A percentile compares a stretch with the other conserved stretches of the same genome.
Evolutionary conservation across 805 yeast genomes (phyloP).

Genomic region (Yarrowia porcina): DNA sequence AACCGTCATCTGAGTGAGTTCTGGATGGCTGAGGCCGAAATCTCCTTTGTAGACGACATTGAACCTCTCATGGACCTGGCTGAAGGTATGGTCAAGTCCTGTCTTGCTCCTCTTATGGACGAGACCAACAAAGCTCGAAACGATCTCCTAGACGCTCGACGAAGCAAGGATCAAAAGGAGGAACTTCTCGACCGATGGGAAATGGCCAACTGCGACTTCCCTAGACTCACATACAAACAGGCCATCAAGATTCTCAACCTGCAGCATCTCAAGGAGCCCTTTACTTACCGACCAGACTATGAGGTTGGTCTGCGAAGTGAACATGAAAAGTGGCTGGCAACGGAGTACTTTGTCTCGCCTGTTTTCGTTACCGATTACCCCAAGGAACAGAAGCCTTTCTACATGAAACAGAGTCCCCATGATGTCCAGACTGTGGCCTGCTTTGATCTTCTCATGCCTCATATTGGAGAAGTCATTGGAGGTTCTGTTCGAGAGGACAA

Average conservation of each 20-base stretch:
- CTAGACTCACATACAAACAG: conserved; percentile 65
- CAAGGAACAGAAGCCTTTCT: conserved; percentile 72
- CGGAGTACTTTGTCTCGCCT: conserved; percentile 57
- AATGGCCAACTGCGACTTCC: conserved; percentile 56
- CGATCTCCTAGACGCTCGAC: conserved; percentile 34
- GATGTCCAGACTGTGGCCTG: conserved; percentile 69
- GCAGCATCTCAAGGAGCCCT: conserved; percentile 37
- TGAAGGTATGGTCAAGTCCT: conserved; percentile 64
- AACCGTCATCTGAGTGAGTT: conserved; percentile 89
- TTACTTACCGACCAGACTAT: conserved; percentile 51
- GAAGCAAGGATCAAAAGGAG: conserved; percentile 40
- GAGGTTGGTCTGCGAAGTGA: conserved; percentile 76
- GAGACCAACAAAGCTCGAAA: conserved; percentile 29
- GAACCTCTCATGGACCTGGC: conserved; percentile 60
- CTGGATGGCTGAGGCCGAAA: conserved; percentile 96
- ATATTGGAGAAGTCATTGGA: conserved; percentile 89
- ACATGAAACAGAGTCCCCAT: conserved; percentile 61
- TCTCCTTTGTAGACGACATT: conserved; percentile 61
- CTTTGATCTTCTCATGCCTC: conserved; percentile 85
- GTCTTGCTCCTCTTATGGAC: conserved; percentile 37
- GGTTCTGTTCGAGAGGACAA: conserved; percentile 88
- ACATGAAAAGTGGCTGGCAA: conserved; percentile 88
- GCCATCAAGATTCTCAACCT: conserved; percentile 53
- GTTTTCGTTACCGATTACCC: conserved; percentile 93
- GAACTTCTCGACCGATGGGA: conserved; percentile 57